Conservation (phyloP, 2,329 filamentous ascomycete genomes). For the Penicillium corylophilum region DNA sequence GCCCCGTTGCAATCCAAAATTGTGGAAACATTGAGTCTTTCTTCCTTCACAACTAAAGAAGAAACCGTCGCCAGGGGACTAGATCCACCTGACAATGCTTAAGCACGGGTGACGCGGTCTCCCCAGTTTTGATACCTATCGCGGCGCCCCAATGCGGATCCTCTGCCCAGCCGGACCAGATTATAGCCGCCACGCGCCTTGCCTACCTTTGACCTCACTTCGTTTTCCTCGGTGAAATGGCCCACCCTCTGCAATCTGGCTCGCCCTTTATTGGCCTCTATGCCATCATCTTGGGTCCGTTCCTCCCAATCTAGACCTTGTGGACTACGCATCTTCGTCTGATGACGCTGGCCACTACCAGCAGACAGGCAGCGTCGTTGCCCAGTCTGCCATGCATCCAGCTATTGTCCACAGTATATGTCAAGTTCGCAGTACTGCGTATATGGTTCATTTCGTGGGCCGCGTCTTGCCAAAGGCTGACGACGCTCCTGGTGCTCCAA, state of each 20-base stretch:
- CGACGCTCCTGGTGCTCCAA: constrained; percentile 2
- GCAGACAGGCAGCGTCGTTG: not conserved
- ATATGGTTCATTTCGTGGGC: not conserved
- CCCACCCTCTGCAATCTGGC: not conserved
- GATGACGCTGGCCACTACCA: not conserved
- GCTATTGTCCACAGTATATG: not conserved
- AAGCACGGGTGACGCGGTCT: constrained; percentile 10
- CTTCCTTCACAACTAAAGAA: no score
- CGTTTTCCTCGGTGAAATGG: not conserved
- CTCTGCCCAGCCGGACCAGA: constrained; percentile 5
- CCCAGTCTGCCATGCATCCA: not conserved
- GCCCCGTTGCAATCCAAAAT: no score
- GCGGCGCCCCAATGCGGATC: constrained; percentile 8
- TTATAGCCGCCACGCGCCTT: constrained; percentile 8
- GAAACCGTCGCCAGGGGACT: not conserved
- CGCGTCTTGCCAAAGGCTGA: constrained; percentile 7
- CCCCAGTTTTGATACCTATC: not conserved
- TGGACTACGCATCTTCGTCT: constrained; percentile 1
- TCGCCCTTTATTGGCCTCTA: not conserved
- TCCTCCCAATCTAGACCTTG: not conserved
- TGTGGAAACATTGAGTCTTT: no score
- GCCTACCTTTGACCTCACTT: not conserved
- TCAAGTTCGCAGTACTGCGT: no score
- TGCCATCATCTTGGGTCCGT: not conserved
- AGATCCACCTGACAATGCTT: constrained; percentile 2